phyloP scores from a whole-genome alignment of 805 yeast species.

The Clavispora asparagi region DNA sequence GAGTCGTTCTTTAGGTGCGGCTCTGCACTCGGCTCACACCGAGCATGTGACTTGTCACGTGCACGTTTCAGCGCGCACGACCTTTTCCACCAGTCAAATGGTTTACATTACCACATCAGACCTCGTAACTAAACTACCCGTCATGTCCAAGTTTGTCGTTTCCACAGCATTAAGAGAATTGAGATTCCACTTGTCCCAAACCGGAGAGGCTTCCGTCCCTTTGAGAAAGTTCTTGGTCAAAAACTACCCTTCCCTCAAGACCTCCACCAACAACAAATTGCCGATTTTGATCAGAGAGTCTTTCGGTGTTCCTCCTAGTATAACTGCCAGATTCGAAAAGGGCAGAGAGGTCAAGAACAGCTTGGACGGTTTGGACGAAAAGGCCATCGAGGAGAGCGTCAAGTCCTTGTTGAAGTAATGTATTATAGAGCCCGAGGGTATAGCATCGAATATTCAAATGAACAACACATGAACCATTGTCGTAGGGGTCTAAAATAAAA shows the following conservation, averaged over 20 bases:
- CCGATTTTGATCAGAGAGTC: constrained; percentile 81
- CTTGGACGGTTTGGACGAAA: constrained; percentile 44
- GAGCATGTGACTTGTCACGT: constrained; percentile 3
- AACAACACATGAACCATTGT: background rate
- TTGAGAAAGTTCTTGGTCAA: constrained; percentile 59
- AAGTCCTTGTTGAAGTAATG: constrained; percentile 31
- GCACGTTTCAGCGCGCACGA: constrained; percentile 4
- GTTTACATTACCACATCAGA: background rate
- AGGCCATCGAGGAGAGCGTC: constrained; percentile 39
- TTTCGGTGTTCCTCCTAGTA: constrained; percentile 63
- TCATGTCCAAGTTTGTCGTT: constrained; percentile 38
- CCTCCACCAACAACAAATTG: constrained; percentile 51
- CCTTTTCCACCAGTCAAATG: constrained; percentile 15
- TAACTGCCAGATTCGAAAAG: constrained; percentile 53
- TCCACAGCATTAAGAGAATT: constrained; percentile 68
- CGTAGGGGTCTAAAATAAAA: background rate
- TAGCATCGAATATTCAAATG: background rate
- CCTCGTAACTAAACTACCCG: background rate
- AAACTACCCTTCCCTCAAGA: constrained; percentile 60
- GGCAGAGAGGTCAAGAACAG: constrained; percentile 26
- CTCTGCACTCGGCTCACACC: too few relatives aligned
- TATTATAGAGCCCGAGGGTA: background rate
- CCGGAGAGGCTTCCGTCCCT: constrained; percentile 66
- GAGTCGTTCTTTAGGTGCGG: too few relatives aligned
- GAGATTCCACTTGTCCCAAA: constrained; percentile 76